Base-by-base conservation (phyloP, 208 protist genomes). In the Trypanosoma platydactyli region DNA sequence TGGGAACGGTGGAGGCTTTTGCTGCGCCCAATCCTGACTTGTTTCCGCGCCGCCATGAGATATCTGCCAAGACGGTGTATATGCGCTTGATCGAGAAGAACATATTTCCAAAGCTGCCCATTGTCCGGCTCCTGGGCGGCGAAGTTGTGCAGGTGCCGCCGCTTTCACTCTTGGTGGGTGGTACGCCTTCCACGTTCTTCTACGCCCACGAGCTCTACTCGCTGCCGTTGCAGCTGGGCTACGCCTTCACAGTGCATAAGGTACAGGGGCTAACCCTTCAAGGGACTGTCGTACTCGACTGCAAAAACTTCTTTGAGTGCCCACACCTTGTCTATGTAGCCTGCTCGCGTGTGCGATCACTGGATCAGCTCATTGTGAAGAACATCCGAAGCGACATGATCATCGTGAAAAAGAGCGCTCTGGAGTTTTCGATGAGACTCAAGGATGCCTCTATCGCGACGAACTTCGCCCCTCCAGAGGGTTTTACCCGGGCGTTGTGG, bases 241-340 rank as follows among this genome's bases (percentile, higher is more conserved):
- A 95, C 65, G 86, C 68, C 61, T 97, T 97, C 68, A 97, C 92
- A 4, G 89, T 97, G 42, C 92, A 97, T 79, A 97, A 97, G 76
- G 92, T 95, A 46, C 92, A 97, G 67, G 92, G 92, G 6, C 71
- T 97, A 27, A 95, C 89, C 15, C 65, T 97, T 15, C 65, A 90
- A 4, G 89, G 88, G 29, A 83, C 76, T 27, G 89, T 97, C 25
- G 84, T 95, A 22, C 77, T 97, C 1, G 92, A 97, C 73, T 95
- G 84, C 73, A 58, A 83, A 57, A 69, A 83, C 61, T 94, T 94
- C 64, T 97, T 95, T 66, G 78, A 89, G 44, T 97, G 92, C 56
- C 84, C 89, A 13, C 92, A 97, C 53, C 73, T 97, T 24, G 77
- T 97, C 40, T 97, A 97, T 69, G 92, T 97, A 0, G 92, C 92